Conservation (phyloP, 2,329 filamentous ascomycete genomes). For the Hansfordia pulvinata region DNA sequence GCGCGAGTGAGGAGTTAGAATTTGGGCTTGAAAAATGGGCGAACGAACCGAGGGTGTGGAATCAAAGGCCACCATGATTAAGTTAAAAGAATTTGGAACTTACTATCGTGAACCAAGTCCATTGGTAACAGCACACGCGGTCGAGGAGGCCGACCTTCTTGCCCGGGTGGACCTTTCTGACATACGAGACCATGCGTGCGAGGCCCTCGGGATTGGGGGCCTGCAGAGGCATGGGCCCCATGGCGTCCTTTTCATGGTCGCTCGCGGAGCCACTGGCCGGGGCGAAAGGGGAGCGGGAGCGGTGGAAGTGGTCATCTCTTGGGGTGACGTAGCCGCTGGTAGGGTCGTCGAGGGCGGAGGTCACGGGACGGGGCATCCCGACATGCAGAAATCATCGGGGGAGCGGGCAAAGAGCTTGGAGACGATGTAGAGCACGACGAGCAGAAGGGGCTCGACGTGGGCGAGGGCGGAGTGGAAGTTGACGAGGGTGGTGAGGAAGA, state of each 20-base stretch:
- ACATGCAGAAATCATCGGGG: constrained; percentile 30
- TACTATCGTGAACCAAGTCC: constrained; percentile 66
- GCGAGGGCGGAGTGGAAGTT: constrained; percentile 37
- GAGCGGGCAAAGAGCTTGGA: constrained; percentile 31
- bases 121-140: constrained; percentile 39
- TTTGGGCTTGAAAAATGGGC: constrained; percentile 8
- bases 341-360: constrained; percentile 7
- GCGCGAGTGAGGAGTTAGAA: constrained; percentile 5
- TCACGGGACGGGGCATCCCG: constrained; percentile 12
- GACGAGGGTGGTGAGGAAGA: constrained; percentile 38
- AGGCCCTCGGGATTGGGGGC: constrained; percentile 12
- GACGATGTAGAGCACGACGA: constrained; percentile 32
- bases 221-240: no score
- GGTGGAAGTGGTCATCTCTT: constrained; percentile 10
- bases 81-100: constrained; percentile 1
- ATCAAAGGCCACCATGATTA: no score
- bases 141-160: constrained; percentile 31
- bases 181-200: constrained; percentile 20
- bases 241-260: no score
- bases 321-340: constrained; percentile 15
- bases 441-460: constrained; percentile 30
- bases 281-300: constrained; percentile 5
- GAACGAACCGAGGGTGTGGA: no score
- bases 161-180: constrained; percentile 9
- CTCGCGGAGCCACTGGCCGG: no score